Evolutionary conservation across 805 yeast genomes (phyloP).

Genomic region (Priceomyces medius): DNA sequence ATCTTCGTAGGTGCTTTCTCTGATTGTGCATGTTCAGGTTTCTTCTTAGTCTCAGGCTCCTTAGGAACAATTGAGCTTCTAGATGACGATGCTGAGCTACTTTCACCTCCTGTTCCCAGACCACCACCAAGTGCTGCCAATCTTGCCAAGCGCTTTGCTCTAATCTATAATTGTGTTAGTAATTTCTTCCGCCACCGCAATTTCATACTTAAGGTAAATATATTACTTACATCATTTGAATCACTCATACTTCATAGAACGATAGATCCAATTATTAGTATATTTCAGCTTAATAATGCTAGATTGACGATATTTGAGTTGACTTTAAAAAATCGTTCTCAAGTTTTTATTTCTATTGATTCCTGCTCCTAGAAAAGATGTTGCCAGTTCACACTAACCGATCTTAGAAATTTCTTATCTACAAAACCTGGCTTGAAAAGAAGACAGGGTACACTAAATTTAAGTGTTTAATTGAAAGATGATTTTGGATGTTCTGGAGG

Average conservation of each 20-base stretch:
- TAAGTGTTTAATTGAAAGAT: too few species aligned
- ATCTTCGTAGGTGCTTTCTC: background rate
- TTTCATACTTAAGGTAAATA: background rate
- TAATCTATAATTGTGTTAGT: conserved; percentile 35
- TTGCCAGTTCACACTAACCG: background rate
- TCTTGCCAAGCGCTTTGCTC: conserved; percentile 55
- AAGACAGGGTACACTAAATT: too few species aligned
- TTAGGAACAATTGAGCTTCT: background rate
- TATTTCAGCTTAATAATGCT: too few species aligned
- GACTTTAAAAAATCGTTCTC: too few species aligned
- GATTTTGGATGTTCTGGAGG: too few species aligned
- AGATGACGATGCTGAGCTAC: background rate
- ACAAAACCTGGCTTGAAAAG: background rate
- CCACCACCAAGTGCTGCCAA: conserved; percentile 23
- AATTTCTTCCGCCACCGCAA: conserved; percentile 11
- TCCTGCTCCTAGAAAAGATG: background rate
- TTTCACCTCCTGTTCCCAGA: background rate
- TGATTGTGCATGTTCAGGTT: background rate
- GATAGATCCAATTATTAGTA: background rate
- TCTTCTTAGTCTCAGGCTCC: background rate
- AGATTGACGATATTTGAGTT: too few species aligned
- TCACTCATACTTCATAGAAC: conserved; percentile 6
- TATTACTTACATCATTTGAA: conserved; percentile 17
- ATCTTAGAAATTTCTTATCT: background rate
- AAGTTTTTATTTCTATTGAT: too few species aligned